Conservation (phyloP, 495 filamentous ascomycete genomes). For the Lasiosphaeris hirsuta region DNA sequence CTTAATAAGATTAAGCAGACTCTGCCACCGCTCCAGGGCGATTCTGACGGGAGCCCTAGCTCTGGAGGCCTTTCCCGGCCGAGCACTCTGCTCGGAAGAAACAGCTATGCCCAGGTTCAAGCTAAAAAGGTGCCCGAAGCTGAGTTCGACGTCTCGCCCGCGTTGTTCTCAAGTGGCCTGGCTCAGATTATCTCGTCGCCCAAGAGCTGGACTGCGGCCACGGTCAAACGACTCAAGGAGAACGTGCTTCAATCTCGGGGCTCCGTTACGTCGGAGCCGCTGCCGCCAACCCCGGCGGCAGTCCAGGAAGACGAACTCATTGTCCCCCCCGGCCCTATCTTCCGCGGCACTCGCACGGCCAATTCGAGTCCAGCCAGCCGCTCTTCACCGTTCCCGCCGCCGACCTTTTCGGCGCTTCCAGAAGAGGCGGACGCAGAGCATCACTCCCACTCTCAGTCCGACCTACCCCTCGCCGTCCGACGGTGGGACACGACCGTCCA, state of each 20-base stretch:
- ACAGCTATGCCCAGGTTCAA: conserved; percentile 32
- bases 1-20: conserved; percentile 37
- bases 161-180: conserved; percentile 30
- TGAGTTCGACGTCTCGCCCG: conserved; percentile 26
- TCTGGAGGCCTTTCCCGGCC: conserved; percentile 21
- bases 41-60: conserved; percentile 11
- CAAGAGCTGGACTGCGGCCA: conserved; percentile 27
- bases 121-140: conserved; percentile 22
- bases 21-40: conserved; percentile 11
- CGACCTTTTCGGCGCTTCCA: conserved; percentile 20
- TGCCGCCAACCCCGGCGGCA: background rate
- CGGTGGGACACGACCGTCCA: conserved; percentile 26
- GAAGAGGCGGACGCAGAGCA: conserved; percentile 19
- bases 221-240: conserved; percentile 34
- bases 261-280: conserved; percentile 11
- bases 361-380: conserved; percentile 25
- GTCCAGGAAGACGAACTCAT: conserved; percentile 4
- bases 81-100: conserved; percentile 26
- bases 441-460: conserved; percentile 19
- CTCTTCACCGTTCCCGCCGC: conserved; percentile 30
- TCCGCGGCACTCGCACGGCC: conserved; percentile 28
- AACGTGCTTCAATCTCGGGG: conserved; percentile 16
- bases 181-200: conserved; percentile 25
- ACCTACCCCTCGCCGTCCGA: conserved; percentile 18
- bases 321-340: conserved; percentile 17